Conservation (phyloP, 495 filamentous ascomycete genomes). For the Apodospora peruviana region DNA sequence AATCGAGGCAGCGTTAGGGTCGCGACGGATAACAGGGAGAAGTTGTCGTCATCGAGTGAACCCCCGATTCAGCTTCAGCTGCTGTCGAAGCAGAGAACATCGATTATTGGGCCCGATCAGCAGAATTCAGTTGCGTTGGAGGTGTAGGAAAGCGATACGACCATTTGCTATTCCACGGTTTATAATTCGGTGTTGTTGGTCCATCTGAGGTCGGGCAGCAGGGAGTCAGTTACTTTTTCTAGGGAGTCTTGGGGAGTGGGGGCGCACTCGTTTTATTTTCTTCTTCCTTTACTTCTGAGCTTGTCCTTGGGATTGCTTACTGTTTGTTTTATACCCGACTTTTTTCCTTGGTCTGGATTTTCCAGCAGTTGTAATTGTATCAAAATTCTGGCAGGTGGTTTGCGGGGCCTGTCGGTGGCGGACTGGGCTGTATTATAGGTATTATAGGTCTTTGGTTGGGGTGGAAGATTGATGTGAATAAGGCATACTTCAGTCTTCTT, state of each 20-base stretch:
- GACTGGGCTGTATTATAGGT: too few species aligned
- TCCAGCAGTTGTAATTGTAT: constrained; percentile 1
- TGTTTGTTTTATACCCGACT: constrained; percentile 22
- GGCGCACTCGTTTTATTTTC: constrained; percentile 6
- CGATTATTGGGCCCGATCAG: constrained; percentile 15
- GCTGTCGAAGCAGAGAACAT: constrained; percentile 25
- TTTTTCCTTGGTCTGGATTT: constrained; percentile 4
- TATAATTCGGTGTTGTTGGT: not conserved
- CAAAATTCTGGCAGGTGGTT: not conserved
- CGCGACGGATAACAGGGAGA: constrained; percentile 24
- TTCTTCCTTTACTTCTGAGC: not conserved
- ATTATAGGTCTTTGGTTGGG: too few species aligned
- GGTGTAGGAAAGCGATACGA: constrained; percentile 17
- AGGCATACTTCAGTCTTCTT: too few species aligned
- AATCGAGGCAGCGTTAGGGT: constrained; percentile 51
- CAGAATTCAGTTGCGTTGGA: constrained; percentile 26
- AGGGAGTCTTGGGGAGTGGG: too few species aligned
- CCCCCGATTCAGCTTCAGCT: constrained; percentile 33
- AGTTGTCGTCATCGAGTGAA: constrained; percentile 4
- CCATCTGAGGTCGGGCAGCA: not conserved
- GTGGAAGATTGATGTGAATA: too few species aligned
- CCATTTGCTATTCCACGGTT: not conserved
- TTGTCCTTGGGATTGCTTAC: constrained; percentile 1
- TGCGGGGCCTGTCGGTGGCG: not conserved
- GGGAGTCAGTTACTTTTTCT: not conserved